Evolutionary conservation across 2,329 filamentous ascomycete species (phyloP).

Genomic region (Nigrospora sphaerica): DNA sequence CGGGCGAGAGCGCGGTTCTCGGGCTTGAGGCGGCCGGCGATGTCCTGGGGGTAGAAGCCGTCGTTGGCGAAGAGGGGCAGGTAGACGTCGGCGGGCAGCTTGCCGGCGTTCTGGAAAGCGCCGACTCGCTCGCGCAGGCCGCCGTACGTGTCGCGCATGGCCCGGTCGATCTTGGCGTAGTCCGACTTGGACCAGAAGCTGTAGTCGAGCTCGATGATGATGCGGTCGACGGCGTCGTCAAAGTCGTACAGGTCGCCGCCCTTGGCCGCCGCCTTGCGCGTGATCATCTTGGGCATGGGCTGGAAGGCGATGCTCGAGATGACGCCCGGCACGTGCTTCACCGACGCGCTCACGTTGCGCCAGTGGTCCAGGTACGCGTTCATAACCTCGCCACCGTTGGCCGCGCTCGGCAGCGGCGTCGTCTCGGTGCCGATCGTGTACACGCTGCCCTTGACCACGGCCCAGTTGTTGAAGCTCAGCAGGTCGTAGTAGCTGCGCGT

Average conservation of each 20-base stretch:
- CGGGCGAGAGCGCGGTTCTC: conserved; percentile 25
- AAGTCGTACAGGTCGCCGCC: conserved; percentile 32
- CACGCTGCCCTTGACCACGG: conserved; percentile 23
- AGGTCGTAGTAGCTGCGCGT: conserved; percentile 40
- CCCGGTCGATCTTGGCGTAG: conserved; percentile 21
- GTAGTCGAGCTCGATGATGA: conserved; percentile 37
- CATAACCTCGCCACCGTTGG: conserved; percentile 20
- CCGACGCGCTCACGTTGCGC: conserved; percentile 20
- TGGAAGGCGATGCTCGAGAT: conserved; percentile 29
- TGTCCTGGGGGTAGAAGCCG: conserved; percentile 32
- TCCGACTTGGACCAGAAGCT: conserved; percentile 24
- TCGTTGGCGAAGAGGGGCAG: conserved; percentile 37
- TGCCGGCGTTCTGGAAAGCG: conserved; percentile 22
- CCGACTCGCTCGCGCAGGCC: conserved; percentile 22
- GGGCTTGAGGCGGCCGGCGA: conserved; percentile 29
- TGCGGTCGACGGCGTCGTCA: conserved; percentile 28
- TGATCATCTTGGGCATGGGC: conserved; percentile 28
- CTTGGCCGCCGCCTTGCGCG: conserved; percentile 19
- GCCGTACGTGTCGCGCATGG: conserved; percentile 27
- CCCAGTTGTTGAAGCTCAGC: conserved; percentile 35
- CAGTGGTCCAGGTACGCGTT: conserved; percentile 23
- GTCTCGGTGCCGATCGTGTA: conserved; percentile 32
- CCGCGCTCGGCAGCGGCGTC: conserved; percentile 22
- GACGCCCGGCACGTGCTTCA: conserved; percentile 14
- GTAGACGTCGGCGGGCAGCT: conserved; percentile 24